Base-by-base conservation (phyloP, 805 yeast species). In the Wickerhamiella australiensis region DNA sequence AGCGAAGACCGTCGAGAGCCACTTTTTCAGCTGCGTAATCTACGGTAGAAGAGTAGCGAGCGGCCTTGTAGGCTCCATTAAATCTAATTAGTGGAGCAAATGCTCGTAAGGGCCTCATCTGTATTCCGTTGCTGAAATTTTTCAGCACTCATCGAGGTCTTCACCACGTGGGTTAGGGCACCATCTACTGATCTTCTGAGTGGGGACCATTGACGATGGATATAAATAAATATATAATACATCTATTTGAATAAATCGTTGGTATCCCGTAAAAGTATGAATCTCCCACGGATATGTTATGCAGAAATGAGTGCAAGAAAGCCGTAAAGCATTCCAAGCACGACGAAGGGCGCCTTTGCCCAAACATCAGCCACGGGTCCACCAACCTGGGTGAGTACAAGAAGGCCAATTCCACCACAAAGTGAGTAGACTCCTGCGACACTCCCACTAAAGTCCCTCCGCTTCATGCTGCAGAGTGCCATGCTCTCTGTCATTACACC, bases 341-440 rank as follows among this genome's bases (percentile, higher is more conserved):
- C 61, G 20, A 76, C 58, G 56, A 82, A 81, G 3, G 87, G 85
- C 0, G 76, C 75, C 35, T 75, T 73, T 21, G 72, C 63, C 76
- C 79, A 76, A 33, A 54, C 47, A 58, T 80, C 85, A 21, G 81
- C 75, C 54, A 76, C 65, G 13, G 65, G 57, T 3, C 87, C 87
- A 5, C 87, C 88, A 8, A 79, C 31, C 57, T 75, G 76, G 31
- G 79, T 73, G 25, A 80, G 65, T 1, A 78, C 47, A 50, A 82
- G 64, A 23, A 81, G 79, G 2, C 90, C 90, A 6, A 78, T 46
- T 0, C 85, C 85, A 15, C 86, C 87, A 54, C 73, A 67, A 49
- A 82, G 71, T n/a, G 81, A 74, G 59, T 78, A 79, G 11, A 79
- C 75, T 5, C 90, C 90, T 46, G 81, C 73, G 37, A 82, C 72